Evolutionary conservation across 805 yeast species (phyloP).

Genomic region (Myxozyma geophila): DNA sequence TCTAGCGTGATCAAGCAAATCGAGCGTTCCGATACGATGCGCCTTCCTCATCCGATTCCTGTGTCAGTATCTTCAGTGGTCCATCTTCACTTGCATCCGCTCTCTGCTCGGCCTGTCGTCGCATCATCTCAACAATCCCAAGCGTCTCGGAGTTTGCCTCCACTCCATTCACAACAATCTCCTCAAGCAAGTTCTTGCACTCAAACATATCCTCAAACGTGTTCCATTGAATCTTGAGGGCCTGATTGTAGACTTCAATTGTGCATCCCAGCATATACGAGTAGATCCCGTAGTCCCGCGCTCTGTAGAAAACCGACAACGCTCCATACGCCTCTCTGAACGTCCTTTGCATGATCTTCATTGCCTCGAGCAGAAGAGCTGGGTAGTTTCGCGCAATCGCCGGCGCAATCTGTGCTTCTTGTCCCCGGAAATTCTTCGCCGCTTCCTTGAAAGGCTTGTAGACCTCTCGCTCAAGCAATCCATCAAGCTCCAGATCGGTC

Average conservation of each 20-base stretch:
- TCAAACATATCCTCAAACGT: constrained; percentile 47
- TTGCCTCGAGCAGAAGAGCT: constrained; percentile 28
- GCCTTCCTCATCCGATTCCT: constrained; percentile 21
- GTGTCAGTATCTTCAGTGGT: constrained; percentile 13
- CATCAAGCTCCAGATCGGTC: constrained; percentile 23
- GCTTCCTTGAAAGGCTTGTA: constrained; percentile 29
- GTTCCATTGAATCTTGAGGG: constrained; percentile 49
- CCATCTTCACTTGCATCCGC: constrained; percentile 7
- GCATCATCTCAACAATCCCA: constrained; percentile 40
- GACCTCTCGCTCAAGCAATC: constrained; percentile 21
- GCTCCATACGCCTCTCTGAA: constrained; percentile 41
- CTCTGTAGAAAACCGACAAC: constrained; percentile 46
- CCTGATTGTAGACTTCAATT: constrained; percentile 48
- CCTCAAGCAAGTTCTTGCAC: constrained; percentile 47
- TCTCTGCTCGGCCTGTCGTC: constrained; percentile 11
- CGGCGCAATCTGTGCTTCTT: constrained; percentile 22
- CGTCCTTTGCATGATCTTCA: constrained; percentile 16
- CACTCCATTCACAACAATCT: constrained; percentile 51
- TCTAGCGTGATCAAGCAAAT: constrained; percentile 6
- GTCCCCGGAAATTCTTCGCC: constrained; percentile 17
- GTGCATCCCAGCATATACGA: constrained; percentile 49
- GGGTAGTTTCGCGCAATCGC: constrained; percentile 28
- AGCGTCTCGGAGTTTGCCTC: constrained; percentile 47
- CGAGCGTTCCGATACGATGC: constrained; percentile 23
- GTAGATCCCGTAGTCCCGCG: constrained; percentile 46